Base-by-base conservation (phyloP, 2,329 filamentous ascomycete species). In the Basipetospora sp. region DNA sequence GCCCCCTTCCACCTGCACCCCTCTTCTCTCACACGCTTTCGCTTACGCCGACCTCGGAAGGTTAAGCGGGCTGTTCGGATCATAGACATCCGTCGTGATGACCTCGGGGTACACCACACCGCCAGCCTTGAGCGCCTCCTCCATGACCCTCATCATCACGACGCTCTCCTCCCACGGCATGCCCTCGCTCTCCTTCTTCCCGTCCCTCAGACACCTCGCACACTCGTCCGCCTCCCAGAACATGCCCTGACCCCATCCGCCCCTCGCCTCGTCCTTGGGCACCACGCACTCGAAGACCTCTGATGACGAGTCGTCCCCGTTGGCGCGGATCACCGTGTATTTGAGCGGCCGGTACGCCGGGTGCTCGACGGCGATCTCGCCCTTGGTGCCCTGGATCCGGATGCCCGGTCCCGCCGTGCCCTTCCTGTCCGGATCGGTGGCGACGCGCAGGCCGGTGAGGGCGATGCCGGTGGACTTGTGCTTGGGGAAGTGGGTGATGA, bases 221-320 rank as follows among this genome's bases (percentile, higher is more conserved):
- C 74, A 79, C 62, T 85, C 82, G 53, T 87, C 82, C 1, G 83
- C 83, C 55, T 87, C 80, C 79, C 79, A 88, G 60, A 84, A 90
- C 82, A 92, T 90, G 35, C 84, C 85, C 45, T 84, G 78, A 9
- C 83, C 84, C 59, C 61, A 67, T 45, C 51, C 46, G 18, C 59
- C 52, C 22, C 64, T 58, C 45, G 58, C 60, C 17, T 56, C 48
- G 48, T 74, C 69, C 39, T 53, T 52, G 29, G 71, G 70, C 31
- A 72, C 65, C 10, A 68, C 65, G 50, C 62, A 69, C 46, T 70
- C 62, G 36, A 74, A 60, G 10, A 64, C 55, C 22, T 11, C n/a
- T n/a, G n/a, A n/a, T 25, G 6, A 6, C 47, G 72, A 66, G 19
- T 64, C 53, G 30, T 62, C 58, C 35, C 62, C 63, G 27, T 64